Evolutionary conservation across 2,329 filamentous ascomycete species (phyloP).

Genomic region (Colletotrichum sp.): DNA sequence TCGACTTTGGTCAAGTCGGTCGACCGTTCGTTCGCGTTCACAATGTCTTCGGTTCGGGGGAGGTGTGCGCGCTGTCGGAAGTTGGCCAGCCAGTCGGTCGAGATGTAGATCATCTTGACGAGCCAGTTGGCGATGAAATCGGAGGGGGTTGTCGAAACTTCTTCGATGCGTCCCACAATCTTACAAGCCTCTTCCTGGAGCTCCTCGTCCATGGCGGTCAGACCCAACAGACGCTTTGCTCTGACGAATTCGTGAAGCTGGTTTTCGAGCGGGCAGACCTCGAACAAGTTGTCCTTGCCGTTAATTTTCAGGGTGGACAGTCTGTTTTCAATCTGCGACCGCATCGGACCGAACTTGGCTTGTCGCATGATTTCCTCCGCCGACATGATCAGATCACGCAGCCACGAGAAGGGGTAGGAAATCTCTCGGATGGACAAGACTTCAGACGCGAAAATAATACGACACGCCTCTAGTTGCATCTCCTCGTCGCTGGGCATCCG

Average conservation of each 20-base stretch:
- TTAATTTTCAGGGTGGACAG: constrained; percentile 58
- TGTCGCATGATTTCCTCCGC: constrained; percentile 44
- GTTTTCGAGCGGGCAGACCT: constrained; percentile 59
- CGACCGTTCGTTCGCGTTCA: constrained; percentile 50
- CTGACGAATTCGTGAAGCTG: constrained; percentile 59
- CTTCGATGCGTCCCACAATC: constrained; percentile 62
- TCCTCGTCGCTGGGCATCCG: constrained; percentile 53
- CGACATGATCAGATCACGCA: constrained; percentile 62
- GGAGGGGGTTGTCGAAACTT: constrained; percentile 51
- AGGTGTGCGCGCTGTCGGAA: constrained; percentile 63
- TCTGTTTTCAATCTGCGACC: constrained; percentile 49
- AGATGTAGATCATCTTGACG: constrained; percentile 53
- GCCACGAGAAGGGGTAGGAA: constrained; percentile 51
- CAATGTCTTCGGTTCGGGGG: constrained; percentile 60
- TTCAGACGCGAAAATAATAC: constrained; percentile 61
- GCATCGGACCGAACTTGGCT: constrained; percentile 53
- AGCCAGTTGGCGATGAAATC: constrained; percentile 60
- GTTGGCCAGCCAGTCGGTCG: constrained; percentile 57
- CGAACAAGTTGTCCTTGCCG: constrained; percentile 61
- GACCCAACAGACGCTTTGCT: constrained; percentile 55
- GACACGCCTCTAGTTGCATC: constrained; percentile 62
- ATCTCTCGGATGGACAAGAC: constrained; percentile 43
- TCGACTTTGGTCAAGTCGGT: constrained; percentile 60
- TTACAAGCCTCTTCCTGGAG: constrained; percentile 63
- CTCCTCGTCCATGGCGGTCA: constrained; percentile 64